Conservation (phyloP, 2,329 filamentous ascomycete species). For the Paradendryphiella salina region DNA sequence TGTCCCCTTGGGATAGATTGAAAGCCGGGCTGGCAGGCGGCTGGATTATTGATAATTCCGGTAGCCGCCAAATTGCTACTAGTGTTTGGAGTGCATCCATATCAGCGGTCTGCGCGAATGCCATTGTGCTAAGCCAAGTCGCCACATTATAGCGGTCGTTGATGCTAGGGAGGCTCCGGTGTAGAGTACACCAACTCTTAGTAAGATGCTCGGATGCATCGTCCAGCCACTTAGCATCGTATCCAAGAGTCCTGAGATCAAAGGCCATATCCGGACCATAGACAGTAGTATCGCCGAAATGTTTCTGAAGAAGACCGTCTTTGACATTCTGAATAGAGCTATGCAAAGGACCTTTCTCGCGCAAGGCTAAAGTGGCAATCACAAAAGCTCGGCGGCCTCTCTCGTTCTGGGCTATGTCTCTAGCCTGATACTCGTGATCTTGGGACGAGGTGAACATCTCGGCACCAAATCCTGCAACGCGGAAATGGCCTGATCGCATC, state of each 20-base stretch:
- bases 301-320: slow-evolving; percentile 1
- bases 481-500: slow-evolving; percentile 38
- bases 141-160: slow-evolving; percentile 27
- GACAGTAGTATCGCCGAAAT: slow-evolving; percentile 12
- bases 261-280: slow-evolving; percentile 1
- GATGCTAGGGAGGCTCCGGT: slow-evolving; percentile 1
- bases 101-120: slow-evolving; percentile 28
- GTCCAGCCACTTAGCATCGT: slow-evolving; percentile 29
- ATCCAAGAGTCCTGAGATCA: slow-evolving; percentile 15
- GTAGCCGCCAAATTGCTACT: slow-evolving; percentile 22
- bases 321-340: slow-evolving; percentile 7
- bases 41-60: slow-evolving; percentile 5
- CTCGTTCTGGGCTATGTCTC: slow-evolving; percentile 12
- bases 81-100: slow-evolving; percentile 31
- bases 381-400: slow-evolving; percentile 18
- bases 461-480: slow-evolving; percentile 38
- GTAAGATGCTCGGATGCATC: slow-evolving; percentile 11
- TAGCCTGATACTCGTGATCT: slow-evolving; percentile 31
- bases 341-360: slow-evolving; percentile 18
- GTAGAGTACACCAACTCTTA: slow-evolving; percentile 29
- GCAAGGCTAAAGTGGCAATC: slow-evolving; percentile 23
- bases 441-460: slow-evolving; percentile 25
- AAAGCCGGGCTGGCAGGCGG: slow-evolving; percentile 11
- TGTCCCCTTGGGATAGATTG: slow-evolving; percentile 18
- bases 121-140: slow-evolving; percentile 34